These are phyloP conservation scores for Coemansia sp. DNA, from an alignment of 192 early-diverging fungal species.

Conservation along the genomic window DNA sequence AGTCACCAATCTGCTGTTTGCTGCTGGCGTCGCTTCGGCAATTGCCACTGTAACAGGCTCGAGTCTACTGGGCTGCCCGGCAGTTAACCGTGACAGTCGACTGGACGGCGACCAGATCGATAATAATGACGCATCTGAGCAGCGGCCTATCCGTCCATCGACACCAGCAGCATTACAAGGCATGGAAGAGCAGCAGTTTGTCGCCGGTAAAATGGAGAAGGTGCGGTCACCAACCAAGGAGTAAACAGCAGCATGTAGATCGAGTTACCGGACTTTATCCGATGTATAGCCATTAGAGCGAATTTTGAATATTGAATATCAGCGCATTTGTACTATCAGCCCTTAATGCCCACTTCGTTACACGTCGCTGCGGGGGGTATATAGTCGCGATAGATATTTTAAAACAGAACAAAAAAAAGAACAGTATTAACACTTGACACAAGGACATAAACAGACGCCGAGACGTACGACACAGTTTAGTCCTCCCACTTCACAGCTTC, in stretches of 20 bases:
- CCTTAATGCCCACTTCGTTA: background rate
- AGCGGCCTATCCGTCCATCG: background rate
- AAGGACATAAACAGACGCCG: background rate
- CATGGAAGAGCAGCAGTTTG: conserved; percentile 23
- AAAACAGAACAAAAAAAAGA: background rate
- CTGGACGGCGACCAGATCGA: conserved; percentile 28
- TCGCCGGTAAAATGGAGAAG: conserved; percentile 27
- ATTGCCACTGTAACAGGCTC: conserved; percentile 55
- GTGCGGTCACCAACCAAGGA: background rate
- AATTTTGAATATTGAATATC: background rate
- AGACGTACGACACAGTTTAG: background rate
- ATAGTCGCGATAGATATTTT: background rate
- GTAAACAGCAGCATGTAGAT: background rate
- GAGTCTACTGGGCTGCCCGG: conserved; percentile 53
- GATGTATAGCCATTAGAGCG: background rate
- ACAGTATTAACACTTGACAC: conserved; percentile 2
- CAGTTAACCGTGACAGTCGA: conserved; percentile 42
- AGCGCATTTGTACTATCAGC: background rate
- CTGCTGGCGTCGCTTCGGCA: conserved; percentile 47
- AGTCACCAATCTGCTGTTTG: conserved; percentile 53
- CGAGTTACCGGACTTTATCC: background rate
- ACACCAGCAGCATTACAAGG: conserved; percentile 14
- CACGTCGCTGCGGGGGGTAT: background rate
- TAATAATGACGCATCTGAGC: background rate
- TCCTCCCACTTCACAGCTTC: conserved; percentile 13